Conservation (phyloP, 2,329 filamentous ascomycete genomes). For the Coniochaeta sp. region DNA sequence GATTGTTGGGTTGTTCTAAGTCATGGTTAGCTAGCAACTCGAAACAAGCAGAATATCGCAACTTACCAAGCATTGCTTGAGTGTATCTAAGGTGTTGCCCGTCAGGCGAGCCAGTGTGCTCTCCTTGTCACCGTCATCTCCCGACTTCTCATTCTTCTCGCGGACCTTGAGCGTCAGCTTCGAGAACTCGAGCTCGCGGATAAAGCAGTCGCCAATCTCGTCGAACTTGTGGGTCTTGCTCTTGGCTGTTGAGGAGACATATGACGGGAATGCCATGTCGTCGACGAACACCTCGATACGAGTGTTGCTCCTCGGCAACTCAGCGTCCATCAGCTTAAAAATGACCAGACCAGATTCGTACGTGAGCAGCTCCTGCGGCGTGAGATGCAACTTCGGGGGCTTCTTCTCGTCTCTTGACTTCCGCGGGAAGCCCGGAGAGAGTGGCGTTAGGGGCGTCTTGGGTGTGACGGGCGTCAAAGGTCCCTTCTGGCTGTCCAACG, state of each 20-base stretch:
- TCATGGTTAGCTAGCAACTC: not conserved
- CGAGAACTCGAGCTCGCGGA: conserved; percentile 95
- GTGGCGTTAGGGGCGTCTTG: conserved; percentile 36
- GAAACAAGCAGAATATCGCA: not conserved
- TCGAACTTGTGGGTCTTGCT: conserved; percentile 67
- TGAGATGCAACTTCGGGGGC: conserved; percentile 70
- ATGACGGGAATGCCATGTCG: conserved; percentile 88
- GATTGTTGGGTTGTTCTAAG: conserved; percentile 78
- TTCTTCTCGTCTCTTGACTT: conserved; percentile 48
- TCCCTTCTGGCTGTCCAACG: conserved; percentile 11
- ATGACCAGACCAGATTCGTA: conserved; percentile 90
- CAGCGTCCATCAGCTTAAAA: conserved; percentile 87
- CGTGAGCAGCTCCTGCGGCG: conserved; percentile 70
- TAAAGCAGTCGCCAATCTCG: conserved; percentile 91
- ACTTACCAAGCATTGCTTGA: conserved; percentile 79
- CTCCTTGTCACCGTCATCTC: conserved; percentile 61
- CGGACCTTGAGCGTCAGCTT: conserved; percentile 82
- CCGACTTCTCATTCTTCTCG: conserved; percentile 67
- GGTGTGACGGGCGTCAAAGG: conserved; percentile 32
- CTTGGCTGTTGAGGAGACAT: conserved; percentile 70
- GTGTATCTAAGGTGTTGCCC: conserved; percentile 77
- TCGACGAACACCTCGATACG: conserved; percentile 88
- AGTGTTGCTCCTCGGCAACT: conserved; percentile 68
- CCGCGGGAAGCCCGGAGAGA: conserved; percentile 27
- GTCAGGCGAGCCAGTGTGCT: conserved; percentile 73